Base-by-base conservation (phyloP, 805 yeast genomes). In the Wickerhamomyces hampshirensis region DNA sequence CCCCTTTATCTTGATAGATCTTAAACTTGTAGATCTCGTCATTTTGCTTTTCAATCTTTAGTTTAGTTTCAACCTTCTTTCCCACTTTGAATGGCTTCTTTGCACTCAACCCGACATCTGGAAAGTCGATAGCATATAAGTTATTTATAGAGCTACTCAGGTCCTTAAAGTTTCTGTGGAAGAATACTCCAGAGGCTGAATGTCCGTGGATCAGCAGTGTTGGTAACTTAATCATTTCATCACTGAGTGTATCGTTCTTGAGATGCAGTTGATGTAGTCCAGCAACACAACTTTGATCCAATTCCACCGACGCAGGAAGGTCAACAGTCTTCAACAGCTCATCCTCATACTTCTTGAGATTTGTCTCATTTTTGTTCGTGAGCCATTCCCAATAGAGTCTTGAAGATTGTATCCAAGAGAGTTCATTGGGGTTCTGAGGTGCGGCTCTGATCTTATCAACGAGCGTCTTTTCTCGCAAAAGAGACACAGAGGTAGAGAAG, bases 141-240 rank as follows among this genome's bases (percentile, higher is more conserved):
- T 71, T 80, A 2, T 76, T 75, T 8, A 80, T 61, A 5, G 63
- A 41, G 33, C 41, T 51, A 4, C 73, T 55, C 33, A 82, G 57
- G 0, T 59, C 66, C 31, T 71, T 73, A 45, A 85, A 75, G 53
- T 85, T 91, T 43, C 81, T 75, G 51, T 80, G 73, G 49, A 77
- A 91, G 37, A 87, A 78, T 18, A 94, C 91, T 11, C 88, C 72
- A 1, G 95, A 85, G 0, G 98, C 95, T 2, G 95, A 96, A 54
- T 87, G 88, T 0, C 98, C 98, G 59, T 91, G 98, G 5, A 93
- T 62, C 43, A 91, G 59, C 3, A 93, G 44, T 4, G 68, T 56
- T 3, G 72, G 71, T 2, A 58, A 53, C 2, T 35, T 34, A 9
- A 62, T 48, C 5, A 30, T 23, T 8, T 21, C 24, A 21, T 21